Conservation (phyloP, 257 asterid species). For the Voacanga thouarsii region DNA sequence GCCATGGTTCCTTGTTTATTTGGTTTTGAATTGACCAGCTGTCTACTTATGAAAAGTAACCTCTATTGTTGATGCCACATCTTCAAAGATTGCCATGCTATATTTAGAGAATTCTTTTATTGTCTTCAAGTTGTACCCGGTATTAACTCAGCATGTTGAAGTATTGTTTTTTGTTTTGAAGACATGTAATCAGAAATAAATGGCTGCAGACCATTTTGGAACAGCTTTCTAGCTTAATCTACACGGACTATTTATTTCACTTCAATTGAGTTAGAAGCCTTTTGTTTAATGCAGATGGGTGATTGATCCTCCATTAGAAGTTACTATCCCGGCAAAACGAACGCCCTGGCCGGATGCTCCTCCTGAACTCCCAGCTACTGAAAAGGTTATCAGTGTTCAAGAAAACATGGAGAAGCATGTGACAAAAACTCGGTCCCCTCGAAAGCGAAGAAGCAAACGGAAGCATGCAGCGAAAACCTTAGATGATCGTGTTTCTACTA, state of each 20-base stretch:
- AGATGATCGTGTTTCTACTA: constrained; percentile 45
- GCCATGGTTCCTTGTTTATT: neutral
- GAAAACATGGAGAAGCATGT: constrained; percentile 51
- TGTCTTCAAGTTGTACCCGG: neutral
- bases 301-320: constrained; percentile 79
- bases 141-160: neutral
- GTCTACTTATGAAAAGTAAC: neutral
- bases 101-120: neutral
- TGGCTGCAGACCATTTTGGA: neutral
- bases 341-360: constrained; percentile 99
- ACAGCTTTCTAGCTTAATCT: neutral
- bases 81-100: neutral
- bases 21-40: neutral
- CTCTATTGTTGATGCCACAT: neutral
- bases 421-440: constrained; percentile 52
- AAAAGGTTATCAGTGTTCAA: constrained; percentile 37
- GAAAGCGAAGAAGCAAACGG: constrained; percentile 62
- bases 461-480: constrained; percentile 51
- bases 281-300: constrained; percentile 64
- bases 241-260: neutral
- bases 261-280: neutral
- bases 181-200: neutral
- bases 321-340: constrained; percentile 82
- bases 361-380: constrained; percentile 67
- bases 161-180: neutral